Percentiles rank a stretch among this genome's conserved stretches.
phyloP scores from a whole-genome alignment of 1,284 basidiomycete genomes.

The Leccinum insolens region DNA sequence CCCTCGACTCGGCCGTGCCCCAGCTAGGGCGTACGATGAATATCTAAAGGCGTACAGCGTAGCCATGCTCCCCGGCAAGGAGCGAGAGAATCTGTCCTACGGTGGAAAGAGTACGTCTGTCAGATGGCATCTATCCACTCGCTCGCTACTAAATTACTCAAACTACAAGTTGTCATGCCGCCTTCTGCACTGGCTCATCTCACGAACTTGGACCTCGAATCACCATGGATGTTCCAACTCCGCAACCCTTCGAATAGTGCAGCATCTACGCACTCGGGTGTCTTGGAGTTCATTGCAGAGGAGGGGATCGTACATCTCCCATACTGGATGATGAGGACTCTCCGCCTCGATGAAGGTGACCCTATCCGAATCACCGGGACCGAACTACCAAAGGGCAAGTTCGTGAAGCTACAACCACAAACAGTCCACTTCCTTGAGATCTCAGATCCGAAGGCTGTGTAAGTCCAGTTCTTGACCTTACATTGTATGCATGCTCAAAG shows the following conservation, averaged over 20 bases:
- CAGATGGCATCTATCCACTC: slow-evolving; percentile 12
- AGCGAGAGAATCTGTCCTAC: slow-evolving; percentile 87
- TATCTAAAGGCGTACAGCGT: slow-evolving; percentile 87
- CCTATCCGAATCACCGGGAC: slow-evolving; percentile 91
- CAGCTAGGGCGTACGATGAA: slow-evolving; percentile 74
- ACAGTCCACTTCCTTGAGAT: slow-evolving; percentile 94
- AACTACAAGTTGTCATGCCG: slow-evolving; percentile 90
- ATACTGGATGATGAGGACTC: slow-evolving; percentile 99
- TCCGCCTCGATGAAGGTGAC: slow-evolving; percentile 93
- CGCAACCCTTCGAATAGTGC: slow-evolving; percentile 88
- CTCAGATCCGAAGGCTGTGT: slow-evolving; percentile 97
- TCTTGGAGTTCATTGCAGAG: slow-evolving; percentile 98
- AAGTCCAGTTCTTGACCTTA: slow-evolving; percentile 37
- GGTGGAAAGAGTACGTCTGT: slow-evolving; percentile 92
- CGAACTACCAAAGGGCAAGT: slow-evolving; percentile 89
- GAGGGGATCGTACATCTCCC: slow-evolving; percentile 96
- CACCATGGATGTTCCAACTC: slow-evolving; percentile 96
- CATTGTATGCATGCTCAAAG: slow-evolving; percentile 2
- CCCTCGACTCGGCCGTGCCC: slow-evolving; percentile 47
- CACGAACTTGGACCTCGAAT: slow-evolving; percentile 87
- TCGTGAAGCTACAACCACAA: slow-evolving; percentile 98
- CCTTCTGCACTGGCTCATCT: slow-evolving; percentile 91
- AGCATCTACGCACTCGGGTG: slow-evolving; percentile 93
- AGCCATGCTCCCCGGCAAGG: slow-evolving; percentile 80
- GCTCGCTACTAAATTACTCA: slow-evolving; percentile 5